These are phyloP conservation scores for Saturnispora hagleri DNA, from an alignment of 805 yeast genomes.

Conservation along the genomic window DNA sequence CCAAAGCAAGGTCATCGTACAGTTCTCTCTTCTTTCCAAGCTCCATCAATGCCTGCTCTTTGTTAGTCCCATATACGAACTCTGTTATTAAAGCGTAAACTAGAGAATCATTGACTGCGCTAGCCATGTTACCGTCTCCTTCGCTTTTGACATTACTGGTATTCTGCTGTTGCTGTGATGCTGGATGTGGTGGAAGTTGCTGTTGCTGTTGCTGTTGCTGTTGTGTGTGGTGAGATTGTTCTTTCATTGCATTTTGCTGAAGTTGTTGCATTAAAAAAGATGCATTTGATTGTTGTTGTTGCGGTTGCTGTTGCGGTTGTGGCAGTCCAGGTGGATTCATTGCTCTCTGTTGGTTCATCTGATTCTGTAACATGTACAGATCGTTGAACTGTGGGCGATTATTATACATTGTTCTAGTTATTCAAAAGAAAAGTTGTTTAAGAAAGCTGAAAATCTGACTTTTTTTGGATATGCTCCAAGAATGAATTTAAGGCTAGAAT, in stretches of 20 bases:
- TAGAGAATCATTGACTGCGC: slow-evolving; percentile 64
- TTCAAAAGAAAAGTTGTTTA: neutral
- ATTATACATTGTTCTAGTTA: neutral
- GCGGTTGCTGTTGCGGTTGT: slow-evolving; percentile 9
- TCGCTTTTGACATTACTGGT: neutral
- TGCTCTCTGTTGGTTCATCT: slow-evolving; percentile 13
- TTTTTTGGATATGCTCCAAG: neutral
- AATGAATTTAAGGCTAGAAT: no score
- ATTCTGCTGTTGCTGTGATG: neutral
- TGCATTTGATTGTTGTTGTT: slow-evolving; percentile 10
- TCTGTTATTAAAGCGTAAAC: slow-evolving; percentile 88
- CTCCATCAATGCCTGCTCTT: slow-evolving; percentile 88
- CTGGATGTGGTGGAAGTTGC: slow-evolving; percentile 7
- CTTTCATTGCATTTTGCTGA: slow-evolving; percentile 11
- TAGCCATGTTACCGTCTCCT: neutral
- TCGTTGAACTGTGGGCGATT: slow-evolving; percentile 11
- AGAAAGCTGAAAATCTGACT: neutral
- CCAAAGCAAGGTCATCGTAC: slow-evolving; percentile 86
- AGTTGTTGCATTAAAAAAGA: slow-evolving; percentile 20
- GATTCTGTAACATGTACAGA: slow-evolving; percentile 13
- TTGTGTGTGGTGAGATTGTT: neutral
- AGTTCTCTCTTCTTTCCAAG: slow-evolving; percentile 91
- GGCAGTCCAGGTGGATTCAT: slow-evolving; percentile 6
- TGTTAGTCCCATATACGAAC: slow-evolving; percentile 78
- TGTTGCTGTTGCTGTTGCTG: slow-evolving; percentile 10